A percentile compares a stretch with the other conserved stretches of the same genome.
Conservation (phyloP, 148 eudicot species). For the Polygonum maritimum region DNA sequence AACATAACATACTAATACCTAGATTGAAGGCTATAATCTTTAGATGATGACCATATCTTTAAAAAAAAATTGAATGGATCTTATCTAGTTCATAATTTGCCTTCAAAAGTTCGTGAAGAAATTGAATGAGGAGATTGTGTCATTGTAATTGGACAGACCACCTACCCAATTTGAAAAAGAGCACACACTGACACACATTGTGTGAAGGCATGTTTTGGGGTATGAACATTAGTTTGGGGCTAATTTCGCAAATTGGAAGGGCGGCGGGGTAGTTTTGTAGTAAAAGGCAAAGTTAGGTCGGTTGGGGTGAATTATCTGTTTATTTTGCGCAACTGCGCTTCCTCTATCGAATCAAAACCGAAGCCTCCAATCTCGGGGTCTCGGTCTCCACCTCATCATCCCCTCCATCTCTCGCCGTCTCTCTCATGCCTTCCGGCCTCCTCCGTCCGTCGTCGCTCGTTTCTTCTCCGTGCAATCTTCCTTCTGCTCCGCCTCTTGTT, state of each 20-base stretch:
- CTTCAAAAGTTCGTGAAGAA: too few species aligned
- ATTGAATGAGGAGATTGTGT: too few species aligned
- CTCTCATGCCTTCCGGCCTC: neutral
- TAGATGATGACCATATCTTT: too few species aligned
- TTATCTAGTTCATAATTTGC: too few species aligned
- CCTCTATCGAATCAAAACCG: neutral
- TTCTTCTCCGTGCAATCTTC: neutral
- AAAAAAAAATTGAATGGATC: too few species aligned
- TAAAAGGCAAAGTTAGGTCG: neutral
- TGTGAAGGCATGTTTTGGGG: neutral
- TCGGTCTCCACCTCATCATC: neutral
- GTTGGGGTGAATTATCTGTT: neutral
- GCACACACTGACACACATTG: neutral
- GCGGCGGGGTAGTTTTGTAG: neutral
- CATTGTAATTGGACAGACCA: too few species aligned
- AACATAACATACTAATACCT: too few species aligned
- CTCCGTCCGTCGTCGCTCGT: neutral
- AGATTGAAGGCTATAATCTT: too few species aligned
- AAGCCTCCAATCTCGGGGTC: neutral
- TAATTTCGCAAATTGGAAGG: neutral
- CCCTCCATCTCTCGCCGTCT: neutral
- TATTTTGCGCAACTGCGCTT: constrained; percentile 1
- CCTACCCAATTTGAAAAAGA: too few species aligned
- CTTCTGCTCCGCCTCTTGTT: neutral
- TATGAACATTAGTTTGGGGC: neutral